phyloP scores from a whole-genome alignment of 108 stramenopile species.

The Seminavis robusta region DNA sequence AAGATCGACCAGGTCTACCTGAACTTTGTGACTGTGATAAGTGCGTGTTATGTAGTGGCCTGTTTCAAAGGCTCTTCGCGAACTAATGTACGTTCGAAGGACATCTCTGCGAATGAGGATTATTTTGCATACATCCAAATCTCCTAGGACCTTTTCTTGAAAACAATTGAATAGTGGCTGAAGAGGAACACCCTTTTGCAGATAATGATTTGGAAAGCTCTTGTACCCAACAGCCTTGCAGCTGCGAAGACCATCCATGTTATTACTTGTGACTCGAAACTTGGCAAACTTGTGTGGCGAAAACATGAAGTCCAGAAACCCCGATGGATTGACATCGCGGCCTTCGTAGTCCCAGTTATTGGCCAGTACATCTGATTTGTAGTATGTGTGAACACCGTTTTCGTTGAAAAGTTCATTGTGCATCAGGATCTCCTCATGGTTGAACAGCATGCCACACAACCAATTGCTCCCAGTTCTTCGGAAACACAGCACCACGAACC shows the following conservation, averaged over 20 bases:
- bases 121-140: constrained; percentile 31
- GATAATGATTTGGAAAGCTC: constrained; percentile 40
- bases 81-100: constrained; percentile 25
- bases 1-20: not conserved
- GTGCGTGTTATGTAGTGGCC: constrained; percentile 30
- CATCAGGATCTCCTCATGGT: constrained; percentile 39
- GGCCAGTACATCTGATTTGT: constrained; percentile 8
- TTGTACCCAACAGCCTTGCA: constrained; percentile 44
- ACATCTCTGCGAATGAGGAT: constrained; percentile 29
- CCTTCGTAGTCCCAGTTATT: constrained; percentile 3
- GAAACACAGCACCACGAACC: constrained; percentile 35
- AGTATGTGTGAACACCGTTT: constrained; percentile 38
- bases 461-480: constrained; percentile 39
- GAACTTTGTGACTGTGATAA: constrained; percentile 9
- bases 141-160: constrained; percentile 31
- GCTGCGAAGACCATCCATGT: too few species aligned
- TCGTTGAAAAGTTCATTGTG: constrained; percentile 47
- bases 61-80: constrained; percentile 24
- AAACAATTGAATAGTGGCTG: not conserved
- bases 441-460: constrained; percentile 33
- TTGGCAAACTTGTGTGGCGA: not conserved
- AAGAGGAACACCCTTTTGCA: not conserved
- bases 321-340: not conserved
- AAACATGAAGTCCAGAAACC: not conserved
- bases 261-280: not conserved